Base-by-base conservation (phyloP, 2,329 filamentous ascomycete species). In the Mollisiaceae sp. region DNA sequence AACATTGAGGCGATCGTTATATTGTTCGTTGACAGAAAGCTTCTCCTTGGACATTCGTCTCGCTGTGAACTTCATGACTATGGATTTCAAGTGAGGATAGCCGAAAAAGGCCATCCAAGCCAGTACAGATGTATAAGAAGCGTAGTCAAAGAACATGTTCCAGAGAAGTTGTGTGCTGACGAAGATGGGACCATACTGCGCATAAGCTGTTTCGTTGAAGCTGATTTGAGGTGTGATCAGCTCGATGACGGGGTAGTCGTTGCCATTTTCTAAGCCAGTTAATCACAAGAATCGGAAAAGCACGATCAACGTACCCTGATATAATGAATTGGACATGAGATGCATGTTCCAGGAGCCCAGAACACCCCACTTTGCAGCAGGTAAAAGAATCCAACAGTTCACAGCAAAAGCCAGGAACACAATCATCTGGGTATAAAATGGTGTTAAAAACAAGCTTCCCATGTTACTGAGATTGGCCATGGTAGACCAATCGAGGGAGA, bases 401-500 rank as follows among this genome's bases (percentile, higher is more conserved):
- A 84, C 76, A 1, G 79, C 84, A 69, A 85, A 88, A 0, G 84
- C 85, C 12, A 76, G 62, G 66, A 87, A 88, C 27, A 85, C 76
- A 35, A 87, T 78, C 20, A 86, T 82, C 39, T 87, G 85, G 0
- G 85, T 87, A 77, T 84, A 88, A 79, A 83, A 88, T 0, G 83
- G 86, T 3, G 83, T 84, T 39, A 86, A 77, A 67, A 88, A 83
- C 60, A 85, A 74, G 58, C 80, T 85, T 12, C 78, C 80, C 52
- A 79, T 79, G 32, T 70, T 63, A 36, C 67, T 69, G 32, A 74
- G 65, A 65, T 81, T 82, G n/a, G 82, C 81, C 60, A 89, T 82
- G 67, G 85, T 88, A 2, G 85, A 86, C 86, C 86, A 89, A 69
- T 89, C 83, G 20, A 89, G 76, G 1, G 82, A 83, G 1, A 88